These are phyloP conservation scores for Schizochytrium sp. DNA, from an alignment of 108 stramenopile species.

Conservation along the genomic window DNA sequence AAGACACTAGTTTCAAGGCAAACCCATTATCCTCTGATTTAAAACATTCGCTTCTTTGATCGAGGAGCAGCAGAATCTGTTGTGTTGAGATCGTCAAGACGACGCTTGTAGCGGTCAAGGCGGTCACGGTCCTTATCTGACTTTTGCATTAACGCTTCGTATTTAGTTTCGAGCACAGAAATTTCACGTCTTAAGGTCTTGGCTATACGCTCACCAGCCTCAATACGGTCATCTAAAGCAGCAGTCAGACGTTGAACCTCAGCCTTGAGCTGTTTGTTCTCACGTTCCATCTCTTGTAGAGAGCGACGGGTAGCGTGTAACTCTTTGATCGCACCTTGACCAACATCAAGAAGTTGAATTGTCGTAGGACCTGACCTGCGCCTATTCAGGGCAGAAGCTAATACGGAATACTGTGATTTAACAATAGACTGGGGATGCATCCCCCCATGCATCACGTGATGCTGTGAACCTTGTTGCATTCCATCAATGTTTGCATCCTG, in stretches of 20 bases:
- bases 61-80: neutral
- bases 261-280: constrained; percentile 20
- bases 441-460: too few species aligned
- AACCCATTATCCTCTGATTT: too few species aligned
- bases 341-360: neutral
- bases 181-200: constrained; percentile 20
- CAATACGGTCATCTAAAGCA: constrained; percentile 3
- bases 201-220: neutral
- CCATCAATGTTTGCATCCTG: too few species aligned
- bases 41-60: neutral
- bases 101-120: neutral
- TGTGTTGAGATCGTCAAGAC: neutral
- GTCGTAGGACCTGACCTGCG: neutral
- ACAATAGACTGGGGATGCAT: neutral
- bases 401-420: neutral
- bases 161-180: neutral
- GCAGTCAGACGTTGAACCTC: constrained; percentile 11
- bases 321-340: constrained; percentile 28
- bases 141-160: neutral
- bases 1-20: too few species aligned
- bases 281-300: neutral
- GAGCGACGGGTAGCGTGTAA: constrained; percentile 1
- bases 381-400: constrained; percentile 2
- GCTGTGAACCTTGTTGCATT: too few species aligned
- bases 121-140: constrained; percentile 1